phyloP scores from a whole-genome alignment of 1,284 basidiomycete species.

The Fistulina hepatica region DNA sequence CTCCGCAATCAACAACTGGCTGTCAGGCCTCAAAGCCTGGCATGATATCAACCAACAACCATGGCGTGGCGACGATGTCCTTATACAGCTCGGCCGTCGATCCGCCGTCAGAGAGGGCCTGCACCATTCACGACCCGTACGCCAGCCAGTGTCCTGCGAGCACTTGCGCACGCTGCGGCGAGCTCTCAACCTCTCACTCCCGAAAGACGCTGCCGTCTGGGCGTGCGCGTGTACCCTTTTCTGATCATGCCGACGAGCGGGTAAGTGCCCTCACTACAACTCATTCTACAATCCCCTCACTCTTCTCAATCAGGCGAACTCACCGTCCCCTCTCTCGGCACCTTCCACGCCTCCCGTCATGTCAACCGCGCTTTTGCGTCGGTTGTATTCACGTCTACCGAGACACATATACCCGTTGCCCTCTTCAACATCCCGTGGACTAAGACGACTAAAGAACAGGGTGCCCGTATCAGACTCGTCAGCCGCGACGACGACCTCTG shows the following conservation, averaged over 20 bases:
- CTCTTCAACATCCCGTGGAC: conserved; percentile 12
- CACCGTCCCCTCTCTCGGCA: no score
- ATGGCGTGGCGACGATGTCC: conserved; percentile 5
- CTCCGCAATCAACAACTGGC: conserved; percentile 4
- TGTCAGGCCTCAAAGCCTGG: conserved; percentile 2
- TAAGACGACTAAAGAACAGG: no score
- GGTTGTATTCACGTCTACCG: neutral
- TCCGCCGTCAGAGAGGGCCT: no score
- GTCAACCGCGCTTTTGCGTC: neutral
- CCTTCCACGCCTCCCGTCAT: conserved; percentile 5
- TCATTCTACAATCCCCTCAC: no score
- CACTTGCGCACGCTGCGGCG: conserved; percentile 19
- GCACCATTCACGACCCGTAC: conserved; percentile 15
- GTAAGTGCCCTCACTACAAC: conserved; percentile 12
- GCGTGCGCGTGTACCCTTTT: conserved; percentile 15
- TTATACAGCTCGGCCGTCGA: conserved; percentile 1
- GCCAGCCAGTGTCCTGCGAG: conserved; percentile 23
- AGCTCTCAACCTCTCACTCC: conserved; percentile 17
- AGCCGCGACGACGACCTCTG: no score
- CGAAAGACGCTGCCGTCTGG: conserved; percentile 19
- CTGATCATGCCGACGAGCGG: conserved; percentile 16
- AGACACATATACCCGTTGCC: neutral
- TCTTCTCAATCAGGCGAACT: no score
- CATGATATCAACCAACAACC: neutral
- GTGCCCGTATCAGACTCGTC: no score